Conservation (phyloP, 805 yeast genomes). For the Cyberlindnera maclurae region DNA sequence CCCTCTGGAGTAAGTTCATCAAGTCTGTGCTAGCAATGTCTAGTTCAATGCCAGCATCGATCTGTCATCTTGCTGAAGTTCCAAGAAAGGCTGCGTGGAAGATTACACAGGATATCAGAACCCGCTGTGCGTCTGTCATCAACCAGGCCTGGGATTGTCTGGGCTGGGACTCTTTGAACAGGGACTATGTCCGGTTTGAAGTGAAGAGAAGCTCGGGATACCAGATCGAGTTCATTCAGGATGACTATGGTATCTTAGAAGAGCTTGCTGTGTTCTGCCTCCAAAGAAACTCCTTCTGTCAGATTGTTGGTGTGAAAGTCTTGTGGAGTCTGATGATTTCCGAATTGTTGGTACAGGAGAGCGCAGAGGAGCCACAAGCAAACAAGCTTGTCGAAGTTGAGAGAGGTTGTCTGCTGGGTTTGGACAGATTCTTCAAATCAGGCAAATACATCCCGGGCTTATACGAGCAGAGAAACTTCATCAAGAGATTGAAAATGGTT, state of each 20-base stretch:
- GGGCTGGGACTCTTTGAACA: slow-evolving; percentile 54
- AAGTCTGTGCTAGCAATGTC: slow-evolving; percentile 50
- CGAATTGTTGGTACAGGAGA: slow-evolving; percentile 52
- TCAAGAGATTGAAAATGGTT: slow-evolving; percentile 40
- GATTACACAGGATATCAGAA: slow-evolving; percentile 58
- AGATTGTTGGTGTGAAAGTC: slow-evolving; percentile 54
- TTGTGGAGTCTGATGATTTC: slow-evolving; percentile 68
- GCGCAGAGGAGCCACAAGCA: slow-evolving; percentile 48
- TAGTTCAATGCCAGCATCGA: slow-evolving; percentile 59
- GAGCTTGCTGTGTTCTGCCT: slow-evolving; percentile 62
- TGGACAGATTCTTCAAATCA: slow-evolving; percentile 57
- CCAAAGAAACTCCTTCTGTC: slow-evolving; percentile 57
- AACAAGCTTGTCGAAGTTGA: slow-evolving; percentile 54
- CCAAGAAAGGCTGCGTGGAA: slow-evolving; percentile 64
- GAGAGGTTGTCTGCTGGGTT: slow-evolving; percentile 52
- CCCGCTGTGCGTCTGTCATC: slow-evolving; percentile 47
- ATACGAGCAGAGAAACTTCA: slow-evolving; percentile 47
- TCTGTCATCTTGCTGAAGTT: slow-evolving; percentile 63
- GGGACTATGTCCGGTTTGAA: slow-evolving; percentile 51
- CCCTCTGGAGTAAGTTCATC: slow-evolving; percentile 63
- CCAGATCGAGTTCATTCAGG: slow-evolving; percentile 56
- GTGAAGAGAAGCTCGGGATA: slow-evolving; percentile 58
- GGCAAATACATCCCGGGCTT: slow-evolving; percentile 49
- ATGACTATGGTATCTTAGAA: slow-evolving; percentile 53
- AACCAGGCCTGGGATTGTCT: slow-evolving; percentile 66